Base-by-base conservation (phyloP, 1,139 yeast genomes). In the Candida dubliniensis region DNA sequence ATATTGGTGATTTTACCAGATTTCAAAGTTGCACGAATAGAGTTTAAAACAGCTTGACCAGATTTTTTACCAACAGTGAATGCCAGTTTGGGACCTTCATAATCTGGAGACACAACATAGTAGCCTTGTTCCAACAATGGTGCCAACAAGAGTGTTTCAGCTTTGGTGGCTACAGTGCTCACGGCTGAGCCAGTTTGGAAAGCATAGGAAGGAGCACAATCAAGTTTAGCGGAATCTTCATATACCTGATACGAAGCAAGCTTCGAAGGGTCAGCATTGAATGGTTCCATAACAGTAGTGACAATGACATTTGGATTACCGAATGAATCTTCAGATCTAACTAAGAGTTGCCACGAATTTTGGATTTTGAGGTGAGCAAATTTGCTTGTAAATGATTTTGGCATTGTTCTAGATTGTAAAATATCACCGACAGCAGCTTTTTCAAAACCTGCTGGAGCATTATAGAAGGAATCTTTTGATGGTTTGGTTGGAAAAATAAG, bases 31-130 rank as follows among this genome's bases (percentile, higher is more conserved):
- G 67, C 76, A 41, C 67, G 53, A 10, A 70, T 49, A 1, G 67
- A 55, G 47, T 70, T 64, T 39, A 70, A 57, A 2, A 59, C 55
- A 7, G 66, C 65, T 27, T 63, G 56, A 0, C 69, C 75, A 24
- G 70, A 60, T 42, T 59, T 61, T 24, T 44, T 47, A 2, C 70
- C 71, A 8, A 58, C 69, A 58, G 23, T 18, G 23, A 18, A 18
- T 18, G 23, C 5, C 23, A 18, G 23, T 18, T 18, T 18, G 5
- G 23, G 61, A 8, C 71, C 71, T 39, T 66, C 63, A 52, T 59
- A 55, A 50, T 71, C 76, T 2, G 76, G 65, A 14, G 60, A 50
- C 3, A 63, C 61, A 5, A 71, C 71, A 44, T 56, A 65, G 52
- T 64, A 70, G 13, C 72, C 72, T 43, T 59, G 50, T 36, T 62